A percentile compares a stretch with the other conserved stretches of the same genome.
Conservation (phyloP, 768 basidiomycete genomes). For the Boletus sp. region DNA sequence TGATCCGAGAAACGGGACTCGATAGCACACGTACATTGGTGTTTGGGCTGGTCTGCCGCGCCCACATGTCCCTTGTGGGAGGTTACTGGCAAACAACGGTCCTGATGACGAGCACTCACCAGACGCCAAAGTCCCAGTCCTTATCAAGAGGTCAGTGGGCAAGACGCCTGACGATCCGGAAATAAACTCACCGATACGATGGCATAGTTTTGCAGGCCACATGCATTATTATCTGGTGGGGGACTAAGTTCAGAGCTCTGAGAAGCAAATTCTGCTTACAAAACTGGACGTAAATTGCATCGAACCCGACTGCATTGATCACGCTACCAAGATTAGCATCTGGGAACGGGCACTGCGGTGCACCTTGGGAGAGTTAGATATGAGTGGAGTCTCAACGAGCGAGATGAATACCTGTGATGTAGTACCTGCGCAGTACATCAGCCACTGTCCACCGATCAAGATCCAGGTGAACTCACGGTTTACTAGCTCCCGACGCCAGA, state of each 20-base stretch:
- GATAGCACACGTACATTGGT: constrained; percentile 30
- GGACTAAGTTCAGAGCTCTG: not conserved
- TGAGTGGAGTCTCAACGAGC: not conserved
- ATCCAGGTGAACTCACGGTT: constrained; percentile 12
- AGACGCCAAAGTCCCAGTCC: constrained; percentile 46
- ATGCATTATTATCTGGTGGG: constrained; percentile 41
- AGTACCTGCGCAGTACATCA: constrained; percentile 44
- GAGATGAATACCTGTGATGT: constrained; percentile 45
- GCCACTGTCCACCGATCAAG: not conserved
- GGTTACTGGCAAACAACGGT: constrained; percentile 2
- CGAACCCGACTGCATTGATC: constrained; percentile 60
- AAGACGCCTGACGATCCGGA: not conserved
- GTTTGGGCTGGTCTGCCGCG: constrained; percentile 41
- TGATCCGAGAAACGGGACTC: not conserved
- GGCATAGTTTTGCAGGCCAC: constrained; percentile 49
- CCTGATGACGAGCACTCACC: constrained; percentile 15
- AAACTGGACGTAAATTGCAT: constrained; percentile 75
- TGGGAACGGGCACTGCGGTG: constrained; percentile 61
- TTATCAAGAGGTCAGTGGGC: constrained; percentile 19
- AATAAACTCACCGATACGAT: constrained; percentile 45
- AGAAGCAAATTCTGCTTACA: constrained; percentile 25
- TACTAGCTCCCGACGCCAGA: constrained; percentile 23
- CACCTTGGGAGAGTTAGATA: constrained; percentile 13
- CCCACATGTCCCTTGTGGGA: constrained; percentile 44
- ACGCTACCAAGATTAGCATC: constrained; percentile 60